Percentiles rank a stretch among this genome's conserved stretches.
These are phyloP conservation scores for Dichotomocladium elegans DNA, from an alignment of 371 early-diverging fungal genomes.

Conservation along the genomic window DNA sequence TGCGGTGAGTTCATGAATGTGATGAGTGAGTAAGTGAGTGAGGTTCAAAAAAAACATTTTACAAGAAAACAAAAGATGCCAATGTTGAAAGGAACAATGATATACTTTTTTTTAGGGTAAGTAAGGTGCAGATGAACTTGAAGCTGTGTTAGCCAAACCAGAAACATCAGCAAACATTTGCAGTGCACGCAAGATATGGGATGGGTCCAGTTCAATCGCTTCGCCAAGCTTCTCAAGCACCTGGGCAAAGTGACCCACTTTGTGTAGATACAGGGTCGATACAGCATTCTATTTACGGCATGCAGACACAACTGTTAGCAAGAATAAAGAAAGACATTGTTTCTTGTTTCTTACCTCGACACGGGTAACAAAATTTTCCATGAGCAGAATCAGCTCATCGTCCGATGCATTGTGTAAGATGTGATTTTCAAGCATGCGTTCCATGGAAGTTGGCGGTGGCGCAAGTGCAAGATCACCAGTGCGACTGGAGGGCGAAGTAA, in stretches of 20 bases:
- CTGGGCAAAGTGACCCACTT: constrained; percentile 49
- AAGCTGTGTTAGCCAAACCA: no score
- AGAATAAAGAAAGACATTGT: neutral
- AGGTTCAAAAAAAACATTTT: no score
- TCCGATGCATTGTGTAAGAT: constrained; percentile 35
- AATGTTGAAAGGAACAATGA: neutral
- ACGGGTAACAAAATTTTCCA: constrained; percentile 46
- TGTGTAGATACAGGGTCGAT: constrained; percentile 53
- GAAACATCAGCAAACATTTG: constrained; percentile 57
- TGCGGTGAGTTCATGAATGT: no score
- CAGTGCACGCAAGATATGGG: constrained; percentile 54
- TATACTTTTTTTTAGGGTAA: neutral
- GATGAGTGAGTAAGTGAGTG: no score
- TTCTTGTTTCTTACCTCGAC: constrained; percentile 48
- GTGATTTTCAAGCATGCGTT: constrained; percentile 14
- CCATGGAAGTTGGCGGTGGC: neutral
- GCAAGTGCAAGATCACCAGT: no score
- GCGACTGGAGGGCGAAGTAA: no score
- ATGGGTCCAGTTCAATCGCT: constrained; percentile 51
- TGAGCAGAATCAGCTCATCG: constrained; percentile 42
- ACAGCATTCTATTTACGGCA: constrained; percentile 43
- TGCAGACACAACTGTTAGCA: neutral
- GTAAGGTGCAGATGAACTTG: no score
- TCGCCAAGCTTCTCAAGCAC: constrained; percentile 56
- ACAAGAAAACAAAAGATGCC: no score